Conservation (phyloP, 169 alveolate species). For the Amoebophrya sp. region DNA sequence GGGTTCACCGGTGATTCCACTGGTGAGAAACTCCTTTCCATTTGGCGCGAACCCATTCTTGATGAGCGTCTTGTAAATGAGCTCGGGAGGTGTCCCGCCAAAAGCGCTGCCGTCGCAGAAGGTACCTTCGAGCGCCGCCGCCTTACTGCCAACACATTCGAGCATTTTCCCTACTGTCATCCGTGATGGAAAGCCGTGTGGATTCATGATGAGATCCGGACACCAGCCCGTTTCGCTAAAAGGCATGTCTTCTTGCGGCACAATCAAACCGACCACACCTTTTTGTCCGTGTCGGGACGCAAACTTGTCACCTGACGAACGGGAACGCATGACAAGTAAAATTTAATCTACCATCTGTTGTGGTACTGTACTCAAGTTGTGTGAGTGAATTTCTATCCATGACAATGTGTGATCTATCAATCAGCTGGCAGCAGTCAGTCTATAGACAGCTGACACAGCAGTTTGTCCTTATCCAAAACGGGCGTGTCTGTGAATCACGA, state of each 20-base stretch:
- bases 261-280: conserved; percentile 99
- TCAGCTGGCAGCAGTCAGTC: no score
- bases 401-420: no score
- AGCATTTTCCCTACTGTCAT: conserved; percentile 99
- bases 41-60: conserved; percentile 87
- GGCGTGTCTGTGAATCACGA: no score
- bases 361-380: no score
- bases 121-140: conserved; percentile 43
- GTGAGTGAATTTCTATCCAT: no score
- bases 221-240: conserved; percentile 94
- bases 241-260: conserved; percentile 74
- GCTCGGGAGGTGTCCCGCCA: conserved; percentile 47
- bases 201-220: conserved; percentile 99
- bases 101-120: conserved; percentile 46
- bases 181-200: conserved; percentile 99
- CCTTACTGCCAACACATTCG: conserved; percentile 85
- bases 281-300: conserved; percentile 96
- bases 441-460: no score
- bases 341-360: no score
- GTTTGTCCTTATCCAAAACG: no score
- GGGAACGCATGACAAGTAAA: conserved; percentile 46
- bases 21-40: conserved; percentile 86
- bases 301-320: conserved; percentile 95
- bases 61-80: conserved; percentile 60
- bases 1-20: conserved; percentile 99